phyloP scores from a whole-genome alignment of 2,329 filamentous ascomycete species.

The Phyllosticta citrichinensis region DNA sequence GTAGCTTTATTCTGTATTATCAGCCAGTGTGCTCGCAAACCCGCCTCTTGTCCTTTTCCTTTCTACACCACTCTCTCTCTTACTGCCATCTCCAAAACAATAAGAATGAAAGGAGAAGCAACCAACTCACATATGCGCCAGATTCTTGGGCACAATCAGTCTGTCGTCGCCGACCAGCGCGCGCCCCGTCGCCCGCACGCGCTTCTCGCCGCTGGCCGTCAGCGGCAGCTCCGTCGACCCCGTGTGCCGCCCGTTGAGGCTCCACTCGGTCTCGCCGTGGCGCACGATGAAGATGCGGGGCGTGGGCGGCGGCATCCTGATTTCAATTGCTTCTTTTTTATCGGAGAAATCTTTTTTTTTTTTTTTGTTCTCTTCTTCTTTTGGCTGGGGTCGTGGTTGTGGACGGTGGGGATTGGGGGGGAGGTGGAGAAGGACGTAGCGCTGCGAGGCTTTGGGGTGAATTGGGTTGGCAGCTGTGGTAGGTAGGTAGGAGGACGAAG shows the following conservation, averaged over 20 bases:
- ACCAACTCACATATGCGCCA: constrained; percentile 68
- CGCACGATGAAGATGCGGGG: constrained; percentile 49
- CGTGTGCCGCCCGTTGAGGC: constrained; percentile 68
- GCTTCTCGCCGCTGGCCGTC: constrained; percentile 59
- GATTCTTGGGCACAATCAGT: constrained; percentile 70
- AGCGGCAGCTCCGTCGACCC: constrained; percentile 78
- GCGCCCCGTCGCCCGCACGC: constrained; percentile 56
- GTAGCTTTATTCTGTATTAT: constrained; percentile 41
- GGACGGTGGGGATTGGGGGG: no score
- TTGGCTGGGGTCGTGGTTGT: no score
- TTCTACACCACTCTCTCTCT: no score
- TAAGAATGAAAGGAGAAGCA: no score
- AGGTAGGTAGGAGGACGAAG: no score
- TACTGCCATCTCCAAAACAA: no score
- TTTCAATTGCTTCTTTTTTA: not conserved
- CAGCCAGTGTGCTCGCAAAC: not conserved
- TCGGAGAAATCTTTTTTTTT: no score
- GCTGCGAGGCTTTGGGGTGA: no score
- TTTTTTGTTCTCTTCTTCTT: no score
- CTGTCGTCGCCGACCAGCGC: constrained; percentile 77
- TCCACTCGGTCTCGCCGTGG: constrained; percentile 95
- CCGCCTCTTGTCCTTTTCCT: no score
- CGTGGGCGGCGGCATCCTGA: constrained; percentile 23
- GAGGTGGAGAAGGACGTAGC: no score
- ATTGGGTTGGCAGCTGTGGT: no score